Base-by-base conservation (phyloP, 129 eudicot species). In the Dittrichia graveolens region DNA sequence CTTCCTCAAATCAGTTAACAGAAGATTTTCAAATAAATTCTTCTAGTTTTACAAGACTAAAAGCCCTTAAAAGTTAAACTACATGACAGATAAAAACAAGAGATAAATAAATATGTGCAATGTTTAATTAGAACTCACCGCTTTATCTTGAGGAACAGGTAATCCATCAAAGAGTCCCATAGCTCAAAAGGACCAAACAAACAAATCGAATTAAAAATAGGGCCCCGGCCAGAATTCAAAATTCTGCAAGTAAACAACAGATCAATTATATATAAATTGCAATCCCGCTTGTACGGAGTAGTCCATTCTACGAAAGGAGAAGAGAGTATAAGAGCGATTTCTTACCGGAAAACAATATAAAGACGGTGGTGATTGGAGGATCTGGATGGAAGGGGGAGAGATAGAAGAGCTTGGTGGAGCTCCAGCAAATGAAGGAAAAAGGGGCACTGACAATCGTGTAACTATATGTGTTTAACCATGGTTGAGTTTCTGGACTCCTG, bases 81-180 rank as follows among this genome's bases (percentile, higher is more conserved):
- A 59, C n/a, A 24, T 56, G 48, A 61, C 38, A 10, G 5, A 61
- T 38, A 41, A 50, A 3, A 63, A 16, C 8, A 39, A 40, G 14
- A 55, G 7, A 53, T 54, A 11, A 43, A 58, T 56, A 42, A 40
- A 43, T 5, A 0, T 15, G 6, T 46, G 8, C 31, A 46, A 55
- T 47, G 53, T 58, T 45, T 12, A 69, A 69, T 61, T 18, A 43
- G 45, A 55, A 79, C 85, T 79, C 62, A 91, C 97, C 67, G 83
- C 86, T 88, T 91, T 91, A 35, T 91, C 97, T 18, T 82, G 79
- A 52, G 97, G 84, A 75, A 91, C 87, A 31, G 97, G 97, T 40
- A 91, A 83, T 24, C 96, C 96, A 57, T 91, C 97, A 67, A 91
- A 91, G 44, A 88, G 83, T 66, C 93, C 95, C 97, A 91, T 91